Conservation (phyloP, 345 rosid species). For the Brassica cretica region DNA sequence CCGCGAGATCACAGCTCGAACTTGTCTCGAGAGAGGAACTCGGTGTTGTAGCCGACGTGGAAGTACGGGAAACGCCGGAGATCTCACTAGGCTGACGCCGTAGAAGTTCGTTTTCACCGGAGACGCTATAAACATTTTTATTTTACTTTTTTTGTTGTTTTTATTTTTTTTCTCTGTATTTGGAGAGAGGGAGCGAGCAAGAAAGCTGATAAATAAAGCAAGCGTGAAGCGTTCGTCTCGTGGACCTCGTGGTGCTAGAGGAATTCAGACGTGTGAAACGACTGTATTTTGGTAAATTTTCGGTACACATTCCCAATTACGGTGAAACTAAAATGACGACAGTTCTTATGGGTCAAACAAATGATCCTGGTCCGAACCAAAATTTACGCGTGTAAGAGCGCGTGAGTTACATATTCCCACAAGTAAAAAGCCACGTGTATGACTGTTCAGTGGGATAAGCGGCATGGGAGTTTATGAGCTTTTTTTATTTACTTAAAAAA, state of each 20-base stretch:
- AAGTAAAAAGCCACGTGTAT: not conserved
- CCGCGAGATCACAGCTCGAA: slow-evolving; percentile 61
- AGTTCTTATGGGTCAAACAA: not conserved
- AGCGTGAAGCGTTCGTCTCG: slow-evolving; percentile 22
- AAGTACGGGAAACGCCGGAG: slow-evolving; percentile 29
- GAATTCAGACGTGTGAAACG: slow-evolving; percentile 11
- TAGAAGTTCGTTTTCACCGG: slow-evolving; percentile 47
- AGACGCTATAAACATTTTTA: slow-evolving; percentile 45
- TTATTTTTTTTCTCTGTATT: not conserved
- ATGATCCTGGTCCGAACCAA: not conserved
- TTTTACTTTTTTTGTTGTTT: not conserved
- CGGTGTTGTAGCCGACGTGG: slow-evolving; percentile 14
- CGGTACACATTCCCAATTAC: not conserved
- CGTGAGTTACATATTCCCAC: not conserved
- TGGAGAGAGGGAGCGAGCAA: slow-evolving; percentile 12
- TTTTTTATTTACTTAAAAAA: not conserved
- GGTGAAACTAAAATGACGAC: not conserved
- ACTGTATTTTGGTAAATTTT: not conserved
- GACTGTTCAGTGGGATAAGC: not conserved
- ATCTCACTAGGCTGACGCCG: slow-evolving; percentile 39
- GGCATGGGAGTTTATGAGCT: not conserved
- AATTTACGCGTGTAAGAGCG: slow-evolving; percentile 18
- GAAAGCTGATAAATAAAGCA: slow-evolving; percentile 16
- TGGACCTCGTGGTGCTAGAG: slow-evolving; percentile 37
- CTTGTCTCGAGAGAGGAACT: slow-evolving; percentile 21